Evolutionary conservation across 805 yeast species (phyloP).

Genomic region (Zygosaccharomyces siamensis): DNA sequence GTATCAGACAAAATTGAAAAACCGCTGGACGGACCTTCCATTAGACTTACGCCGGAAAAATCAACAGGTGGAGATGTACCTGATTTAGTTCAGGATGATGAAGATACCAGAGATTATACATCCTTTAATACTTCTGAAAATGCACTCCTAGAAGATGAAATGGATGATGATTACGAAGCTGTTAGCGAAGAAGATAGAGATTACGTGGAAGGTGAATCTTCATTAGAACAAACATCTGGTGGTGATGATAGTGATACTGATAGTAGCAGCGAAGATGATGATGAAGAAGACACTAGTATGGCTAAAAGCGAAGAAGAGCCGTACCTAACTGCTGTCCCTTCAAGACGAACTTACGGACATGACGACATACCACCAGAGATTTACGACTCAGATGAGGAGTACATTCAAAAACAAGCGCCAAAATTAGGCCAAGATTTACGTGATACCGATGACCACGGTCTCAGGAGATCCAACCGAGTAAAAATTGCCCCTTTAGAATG

Average conservation of each 20-base stretch:
- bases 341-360: conserved; percentile 10
- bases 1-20: conserved; percentile 1
- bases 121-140: conserved; percentile 33
- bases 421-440: conserved; percentile 18
- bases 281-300: conserved; percentile 7
- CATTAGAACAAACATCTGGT: conserved; percentile 6
- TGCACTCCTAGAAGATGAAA: conserved; percentile 30
- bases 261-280: conserved; percentile 14
- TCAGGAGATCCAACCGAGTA: conserved; percentile 62
- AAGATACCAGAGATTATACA: conserved; percentile 29
- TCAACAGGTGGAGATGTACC: conserved; percentile 39
- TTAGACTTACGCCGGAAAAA: conserved; percentile 20
- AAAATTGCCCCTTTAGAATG: conserved; percentile 68
- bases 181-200: conserved; percentile 34
- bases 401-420: conserved; percentile 19
- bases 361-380: conserved; percentile 17
- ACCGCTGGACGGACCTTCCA: conserved; percentile 11
- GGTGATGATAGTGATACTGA: conserved; percentile 14
- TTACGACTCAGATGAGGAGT: conserved; percentile 26
- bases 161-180: conserved; percentile 18
- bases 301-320: conserved; percentile 13
- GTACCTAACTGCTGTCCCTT: background rate
- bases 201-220: conserved; percentile 27
- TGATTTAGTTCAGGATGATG: conserved; percentile 82
- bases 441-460: conserved; percentile 30